Evolutionary conservation across 148 eudicot genomes (phyloP).

Genomic region (Silene latifolia): DNA sequence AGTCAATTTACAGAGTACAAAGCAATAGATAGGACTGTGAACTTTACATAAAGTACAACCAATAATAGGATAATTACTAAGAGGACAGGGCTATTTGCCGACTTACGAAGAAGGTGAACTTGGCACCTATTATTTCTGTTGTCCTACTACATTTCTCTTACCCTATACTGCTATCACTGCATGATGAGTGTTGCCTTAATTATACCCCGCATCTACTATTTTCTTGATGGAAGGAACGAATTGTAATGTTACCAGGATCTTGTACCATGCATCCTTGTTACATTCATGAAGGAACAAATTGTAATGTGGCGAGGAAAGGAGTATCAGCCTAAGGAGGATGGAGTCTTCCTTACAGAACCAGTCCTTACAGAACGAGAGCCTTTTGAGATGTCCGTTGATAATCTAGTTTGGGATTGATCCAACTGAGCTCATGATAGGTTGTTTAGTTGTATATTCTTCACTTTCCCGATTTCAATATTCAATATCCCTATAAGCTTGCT

Average conservation of each 20-base stretch:
- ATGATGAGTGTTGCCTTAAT: background rate
- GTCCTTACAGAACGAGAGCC: slow-evolving; percentile 40
- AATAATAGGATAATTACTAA: too few species aligned
- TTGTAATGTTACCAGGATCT: slow-evolving; percentile 59
- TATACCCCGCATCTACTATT: background rate
- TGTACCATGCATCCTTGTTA: slow-evolving; percentile 77
- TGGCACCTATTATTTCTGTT: too few species aligned
- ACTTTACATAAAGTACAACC: too few species aligned
- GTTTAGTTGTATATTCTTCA: too few species aligned
- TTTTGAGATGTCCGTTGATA: slow-evolving; percentile 33
- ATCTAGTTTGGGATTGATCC: slow-evolving; percentile 26
- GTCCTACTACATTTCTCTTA: background rate
- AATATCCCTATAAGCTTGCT: too few species aligned
- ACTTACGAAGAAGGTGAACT: too few species aligned
- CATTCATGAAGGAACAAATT: slow-evolving; percentile 80
- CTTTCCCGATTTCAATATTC: too few species aligned
- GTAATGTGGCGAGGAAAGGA: slow-evolving; percentile 82
- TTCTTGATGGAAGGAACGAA: too few species aligned
- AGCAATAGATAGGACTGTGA: too few species aligned
- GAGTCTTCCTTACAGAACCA: slow-evolving; percentile 38
- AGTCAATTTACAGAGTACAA: too few species aligned
- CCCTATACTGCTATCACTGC: background rate
- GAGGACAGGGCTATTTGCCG: too few species aligned
- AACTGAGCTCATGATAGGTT: background rate
- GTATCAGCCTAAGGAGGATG: slow-evolving; percentile 40